phyloP scores from a whole-genome alignment of 352 stramenopile genomes.

The Phytophthora syringae region DNA sequence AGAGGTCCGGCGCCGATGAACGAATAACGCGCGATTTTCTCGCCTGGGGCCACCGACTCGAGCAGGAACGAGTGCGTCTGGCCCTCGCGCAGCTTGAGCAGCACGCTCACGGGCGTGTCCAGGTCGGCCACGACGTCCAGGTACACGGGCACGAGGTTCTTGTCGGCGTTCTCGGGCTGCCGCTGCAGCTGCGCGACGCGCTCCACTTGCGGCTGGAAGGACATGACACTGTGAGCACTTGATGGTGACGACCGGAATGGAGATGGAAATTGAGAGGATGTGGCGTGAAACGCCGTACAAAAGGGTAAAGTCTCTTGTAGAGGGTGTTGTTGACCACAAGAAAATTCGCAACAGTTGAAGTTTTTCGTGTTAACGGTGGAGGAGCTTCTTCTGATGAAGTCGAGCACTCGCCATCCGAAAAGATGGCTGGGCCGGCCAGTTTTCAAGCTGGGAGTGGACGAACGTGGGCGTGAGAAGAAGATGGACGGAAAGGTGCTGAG shows the following conservation, averaged over 20 bases:
- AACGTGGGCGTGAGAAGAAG: constrained; percentile 2
- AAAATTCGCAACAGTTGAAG: constrained; percentile 21
- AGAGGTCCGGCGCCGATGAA: constrained; percentile 88
- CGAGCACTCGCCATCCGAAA: background rate
- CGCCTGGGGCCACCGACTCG: constrained; percentile 83
- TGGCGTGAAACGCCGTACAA: constrained; percentile 4
- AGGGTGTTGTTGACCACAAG: constrained; percentile 20
- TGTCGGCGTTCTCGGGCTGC: constrained; percentile 63
- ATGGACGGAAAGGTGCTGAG: constrained; percentile 11
- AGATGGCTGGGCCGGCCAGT: constrained; percentile 17
- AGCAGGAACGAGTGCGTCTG: constrained; percentile 89
- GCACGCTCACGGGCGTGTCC: constrained; percentile 88
- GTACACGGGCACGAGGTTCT: constrained; percentile 90
- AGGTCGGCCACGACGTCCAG: constrained; percentile 85
- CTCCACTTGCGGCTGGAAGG: constrained; percentile 65
- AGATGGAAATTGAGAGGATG: background rate
- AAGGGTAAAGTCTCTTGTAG: constrained; percentile 8
- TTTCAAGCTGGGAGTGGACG: constrained; percentile 16
- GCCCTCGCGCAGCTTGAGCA: constrained; percentile 85
- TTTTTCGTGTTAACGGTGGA: constrained; percentile 11
- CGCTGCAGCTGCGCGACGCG: constrained; percentile 66
- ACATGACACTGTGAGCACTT: constrained; percentile 37
- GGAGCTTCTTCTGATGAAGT: constrained; percentile 8
- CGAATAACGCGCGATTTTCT: constrained; percentile 90
- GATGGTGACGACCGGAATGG: constrained; percentile 15